A percentile compares a stretch with the other conserved stretches of the same genome.
Evolutionary conservation across 306 rosid genomes (phyloP).

Genomic region (Cajanus cajan): DNA sequence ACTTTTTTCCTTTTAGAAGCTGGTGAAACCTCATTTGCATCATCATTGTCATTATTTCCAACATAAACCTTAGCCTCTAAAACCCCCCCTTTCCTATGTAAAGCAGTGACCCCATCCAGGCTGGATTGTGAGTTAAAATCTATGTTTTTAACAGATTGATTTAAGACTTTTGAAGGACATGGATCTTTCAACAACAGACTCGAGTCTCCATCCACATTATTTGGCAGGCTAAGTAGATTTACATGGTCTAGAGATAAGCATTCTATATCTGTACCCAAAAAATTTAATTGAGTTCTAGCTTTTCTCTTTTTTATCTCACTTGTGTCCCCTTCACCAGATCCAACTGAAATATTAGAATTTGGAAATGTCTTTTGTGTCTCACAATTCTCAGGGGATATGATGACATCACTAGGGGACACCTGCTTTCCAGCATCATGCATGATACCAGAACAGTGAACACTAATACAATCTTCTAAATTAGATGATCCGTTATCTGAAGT

Average conservation of each 20-base stretch:
- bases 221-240: conserved; percentile 30
- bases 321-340: conserved; percentile 38
- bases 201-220: conserved; percentile 38
- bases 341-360: conserved; percentile 33
- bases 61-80: conserved; percentile 36
- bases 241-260: conserved; percentile 34
- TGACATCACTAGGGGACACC: conserved; percentile 32
- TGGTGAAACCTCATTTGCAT: conserved; percentile 32
- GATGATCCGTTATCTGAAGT: conserved; percentile 34
- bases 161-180: conserved; percentile 38
- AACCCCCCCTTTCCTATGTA: conserved; percentile 33
- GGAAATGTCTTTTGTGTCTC: conserved; percentile 28
- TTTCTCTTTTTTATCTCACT: conserved; percentile 40
- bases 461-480: conserved; percentile 37
- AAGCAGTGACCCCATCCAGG: conserved; percentile 25
- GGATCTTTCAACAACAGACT: conserved; percentile 32
- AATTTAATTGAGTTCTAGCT: conserved; percentile 35
- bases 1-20: conserved; percentile 46
- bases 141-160: conserved; percentile 45
- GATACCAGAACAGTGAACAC: conserved; percentile 32
- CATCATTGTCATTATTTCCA: conserved; percentile 30
- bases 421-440: conserved; percentile 27
- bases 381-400: conserved; percentile 43
- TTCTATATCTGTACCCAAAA: conserved; percentile 38
- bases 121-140: conserved; percentile 39